These are phyloP conservation scores for Pyricularia pennisetigena DNA, from an alignment of 2,329 filamentous ascomycete genomes.

Conservation along the genomic window DNA sequence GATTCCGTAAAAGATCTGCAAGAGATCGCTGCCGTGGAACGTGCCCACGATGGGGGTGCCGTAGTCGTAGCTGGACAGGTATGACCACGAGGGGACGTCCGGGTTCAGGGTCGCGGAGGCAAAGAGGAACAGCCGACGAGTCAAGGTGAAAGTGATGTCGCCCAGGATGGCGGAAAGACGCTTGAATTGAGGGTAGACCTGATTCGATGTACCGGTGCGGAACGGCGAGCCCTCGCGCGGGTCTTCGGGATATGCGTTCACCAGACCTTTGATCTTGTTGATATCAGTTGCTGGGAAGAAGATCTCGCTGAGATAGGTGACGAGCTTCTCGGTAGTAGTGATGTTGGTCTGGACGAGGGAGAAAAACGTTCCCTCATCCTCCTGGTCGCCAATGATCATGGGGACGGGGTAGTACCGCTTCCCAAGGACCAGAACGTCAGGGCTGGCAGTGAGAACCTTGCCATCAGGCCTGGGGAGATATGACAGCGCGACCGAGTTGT, in stretches of 20 bases:
- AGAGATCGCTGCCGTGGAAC: slow-evolving; percentile 61
- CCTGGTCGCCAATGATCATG: slow-evolving; percentile 59
- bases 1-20: slow-evolving; percentile 60
- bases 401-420: slow-evolving; percentile 41
- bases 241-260: slow-evolving; percentile 52
- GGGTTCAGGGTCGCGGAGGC: slow-evolving; percentile 35
- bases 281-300: slow-evolving; percentile 48
- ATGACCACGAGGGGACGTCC: slow-evolving; percentile 60
- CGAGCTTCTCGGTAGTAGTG: slow-evolving; percentile 46
- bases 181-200: slow-evolving; percentile 69
- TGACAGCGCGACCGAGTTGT: slow-evolving; percentile 58
- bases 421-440: slow-evolving; percentile 42
- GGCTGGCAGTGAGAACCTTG: slow-evolving; percentile 47
- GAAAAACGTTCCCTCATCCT: slow-evolving; percentile 74
- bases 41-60: slow-evolving; percentile 65
- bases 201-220: slow-evolving; percentile 57
- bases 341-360: slow-evolving; percentile 60
- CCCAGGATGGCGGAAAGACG: slow-evolving; percentile 66
- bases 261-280: slow-evolving; percentile 41
- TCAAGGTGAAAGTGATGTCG: slow-evolving; percentile 65
- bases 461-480: slow-evolving; percentile 70
- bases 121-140: slow-evolving; percentile 54
- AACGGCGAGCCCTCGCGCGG: slow-evolving; percentile 58
- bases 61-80: slow-evolving; percentile 62
- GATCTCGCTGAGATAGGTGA: slow-evolving; percentile 47